A percentile compares a stretch with the other conserved stretches of the same genome.
phyloP scores from a whole-genome alignment of 148 eudicot species.

The Camellia sinensis region DNA sequence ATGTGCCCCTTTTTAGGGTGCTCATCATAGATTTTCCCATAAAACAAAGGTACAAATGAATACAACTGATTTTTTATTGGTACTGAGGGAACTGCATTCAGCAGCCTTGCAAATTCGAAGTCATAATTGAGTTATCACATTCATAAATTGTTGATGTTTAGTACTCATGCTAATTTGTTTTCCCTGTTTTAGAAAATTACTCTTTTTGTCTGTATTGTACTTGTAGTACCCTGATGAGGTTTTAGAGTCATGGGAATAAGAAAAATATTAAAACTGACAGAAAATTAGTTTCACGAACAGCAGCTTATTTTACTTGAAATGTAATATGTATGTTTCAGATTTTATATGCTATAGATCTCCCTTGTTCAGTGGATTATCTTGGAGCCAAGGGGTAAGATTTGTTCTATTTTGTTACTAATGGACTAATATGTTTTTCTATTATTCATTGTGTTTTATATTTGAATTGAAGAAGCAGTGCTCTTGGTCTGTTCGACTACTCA shows the following conservation, averaged over 20 bases:
- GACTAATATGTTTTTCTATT: background rate
- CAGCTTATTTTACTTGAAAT: background rate
- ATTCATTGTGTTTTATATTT: slow-evolving; percentile 34
- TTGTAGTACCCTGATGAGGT: background rate
- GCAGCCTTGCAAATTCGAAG: background rate
- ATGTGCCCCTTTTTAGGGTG: too few relatives aligned
- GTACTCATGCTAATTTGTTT: background rate
- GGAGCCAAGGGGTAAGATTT: too few relatives aligned
- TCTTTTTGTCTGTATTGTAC: background rate
- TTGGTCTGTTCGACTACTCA: slow-evolving; percentile 58
- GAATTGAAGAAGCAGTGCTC: slow-evolving; percentile 77
- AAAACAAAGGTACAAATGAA: background rate
- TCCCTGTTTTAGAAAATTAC: background rate
- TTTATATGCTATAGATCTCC: too few relatives aligned
- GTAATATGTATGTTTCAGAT: background rate
- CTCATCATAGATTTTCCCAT: too few relatives aligned
- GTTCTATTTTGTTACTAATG: too few relatives aligned
- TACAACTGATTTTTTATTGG: background rate
- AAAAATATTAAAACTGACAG: background rate
- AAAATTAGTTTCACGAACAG: background rate
- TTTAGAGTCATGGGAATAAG: background rate
- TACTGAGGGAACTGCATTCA: background rate
- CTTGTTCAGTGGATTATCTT: too few relatives aligned
- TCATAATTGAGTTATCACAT: background rate
- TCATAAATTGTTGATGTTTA: background rate